These are phyloP conservation scores for Multifurca ochricompacta DNA, from an alignment of 768 basidiomycete genomes.

Conservation along the genomic window DNA sequence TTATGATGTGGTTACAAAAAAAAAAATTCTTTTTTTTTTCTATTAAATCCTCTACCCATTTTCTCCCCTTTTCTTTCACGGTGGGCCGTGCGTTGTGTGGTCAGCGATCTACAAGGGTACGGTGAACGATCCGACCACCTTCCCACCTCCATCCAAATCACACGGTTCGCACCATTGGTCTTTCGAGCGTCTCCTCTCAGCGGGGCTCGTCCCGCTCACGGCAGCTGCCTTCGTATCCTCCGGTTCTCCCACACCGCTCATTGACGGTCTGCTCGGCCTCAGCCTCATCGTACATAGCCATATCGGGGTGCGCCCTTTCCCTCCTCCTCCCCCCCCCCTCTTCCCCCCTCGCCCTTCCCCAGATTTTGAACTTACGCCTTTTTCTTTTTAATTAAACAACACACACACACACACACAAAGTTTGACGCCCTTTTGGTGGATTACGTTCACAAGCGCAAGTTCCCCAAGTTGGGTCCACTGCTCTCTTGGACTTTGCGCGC, in stretches of 20 bases:
- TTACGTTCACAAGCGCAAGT: conserved; percentile 92
- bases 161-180: conserved; percentile 92
- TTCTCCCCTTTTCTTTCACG: background rate
- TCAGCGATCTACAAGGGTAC: conserved; percentile 83
- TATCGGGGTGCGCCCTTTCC: conserved; percentile 62
- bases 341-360: background rate
- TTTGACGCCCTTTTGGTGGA: conserved; percentile 75
- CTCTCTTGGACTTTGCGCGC: conserved; percentile 70
- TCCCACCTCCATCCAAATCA: conserved; percentile 70
- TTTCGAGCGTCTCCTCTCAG: conserved; percentile 89
- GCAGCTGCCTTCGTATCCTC: conserved; percentile 79
- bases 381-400: background rate
- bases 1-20: background rate
- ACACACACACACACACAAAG: conserved; percentile 29
- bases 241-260: conserved; percentile 66
- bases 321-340: background rate
- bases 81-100: background rate
- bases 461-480: conserved; percentile 67
- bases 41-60: background rate
- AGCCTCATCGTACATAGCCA: conserved; percentile 92
- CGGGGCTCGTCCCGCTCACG: conserved; percentile 81
- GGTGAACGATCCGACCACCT: conserved; percentile 90
- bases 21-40: background rate
- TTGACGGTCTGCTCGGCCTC: conserved; percentile 85
- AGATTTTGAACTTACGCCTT: background rate